Evolutionary conservation across 2,329 filamentous ascomycete genomes (phyloP).

Genomic region (Xylariomycetidae sp.): DNA sequence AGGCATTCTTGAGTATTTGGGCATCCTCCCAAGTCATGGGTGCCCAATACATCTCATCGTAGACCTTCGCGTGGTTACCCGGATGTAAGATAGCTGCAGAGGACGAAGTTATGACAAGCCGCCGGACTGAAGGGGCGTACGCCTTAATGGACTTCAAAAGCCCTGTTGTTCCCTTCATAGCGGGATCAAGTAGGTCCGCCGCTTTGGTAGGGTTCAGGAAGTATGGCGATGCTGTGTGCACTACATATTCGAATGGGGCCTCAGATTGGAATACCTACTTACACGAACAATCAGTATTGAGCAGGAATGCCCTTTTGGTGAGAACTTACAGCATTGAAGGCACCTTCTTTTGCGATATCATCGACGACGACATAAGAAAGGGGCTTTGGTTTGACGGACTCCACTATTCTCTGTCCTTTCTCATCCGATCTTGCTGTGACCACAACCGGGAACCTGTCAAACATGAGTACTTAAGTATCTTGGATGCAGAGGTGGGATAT

Average conservation of each 20-base stretch:
- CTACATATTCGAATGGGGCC: conserved; percentile 61
- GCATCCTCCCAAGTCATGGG: conserved; percentile 32
- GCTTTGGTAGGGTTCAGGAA: conserved; percentile 55
- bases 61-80: conserved; percentile 28
- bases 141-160: conserved; percentile 42
- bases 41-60: conserved; percentile 35
- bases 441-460: conserved; percentile 35
- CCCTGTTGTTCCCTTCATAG: conserved; percentile 45
- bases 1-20: conserved; percentile 22
- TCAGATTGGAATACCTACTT: conserved; percentile 35
- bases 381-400: conserved; percentile 31
- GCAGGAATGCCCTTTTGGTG: too few species aligned
- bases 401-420: conserved; percentile 39
- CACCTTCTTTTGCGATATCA: conserved; percentile 63
- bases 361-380: conserved; percentile 53
- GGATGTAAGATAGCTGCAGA: conserved; percentile 38
- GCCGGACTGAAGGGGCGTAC: conserved; percentile 48
- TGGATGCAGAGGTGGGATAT: background rate
- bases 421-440: conserved; percentile 41
- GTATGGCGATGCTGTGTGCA: conserved; percentile 71
- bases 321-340: conserved; percentile 53
- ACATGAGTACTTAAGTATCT: background rate
- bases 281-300: too few species aligned
- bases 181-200: conserved; percentile 47
- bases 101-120: conserved; percentile 51